These are phyloP conservation scores for Globisporangium middletonii DNA, from an alignment of 352 stramenopile species.

Conservation along the genomic window DNA sequence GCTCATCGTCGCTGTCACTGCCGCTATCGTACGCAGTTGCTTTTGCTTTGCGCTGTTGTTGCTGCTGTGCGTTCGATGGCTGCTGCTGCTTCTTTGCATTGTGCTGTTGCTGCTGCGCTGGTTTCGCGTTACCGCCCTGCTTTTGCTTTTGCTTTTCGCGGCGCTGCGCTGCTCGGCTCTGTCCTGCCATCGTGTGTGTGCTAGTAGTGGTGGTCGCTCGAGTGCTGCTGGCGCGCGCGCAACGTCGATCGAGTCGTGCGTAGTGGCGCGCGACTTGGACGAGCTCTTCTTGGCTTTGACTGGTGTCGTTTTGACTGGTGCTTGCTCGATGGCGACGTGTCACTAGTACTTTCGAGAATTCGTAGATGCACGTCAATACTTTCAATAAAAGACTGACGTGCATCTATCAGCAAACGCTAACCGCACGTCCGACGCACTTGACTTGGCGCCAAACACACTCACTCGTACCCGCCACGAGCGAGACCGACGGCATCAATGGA, in stretches of 20 bases:
- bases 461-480: not conserved
- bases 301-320: slow-evolving; percentile 11
- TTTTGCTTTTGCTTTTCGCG: slow-evolving; percentile 35
- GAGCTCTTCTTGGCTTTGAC: slow-evolving; percentile 1
- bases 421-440: not conserved
- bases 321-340: not conserved
- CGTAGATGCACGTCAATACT: not conserved
- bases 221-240: not conserved
- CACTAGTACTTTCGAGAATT: not conserved
- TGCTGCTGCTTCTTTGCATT: slow-evolving; percentile 1
- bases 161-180: slow-evolving; percentile 33
- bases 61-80: not conserved
- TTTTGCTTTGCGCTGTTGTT: not conserved
- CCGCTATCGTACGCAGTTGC: slow-evolving; percentile 25
- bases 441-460: not conserved
- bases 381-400: not conserved
- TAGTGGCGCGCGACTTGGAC: not conserved
- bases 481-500: slow-evolving; percentile 4
- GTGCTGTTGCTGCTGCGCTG: slow-evolving; percentile 1
- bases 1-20: slow-evolving; percentile 31
- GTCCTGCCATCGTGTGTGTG: slow-evolving; percentile 22
- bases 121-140: not conserved
- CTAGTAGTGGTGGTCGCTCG: not conserved
- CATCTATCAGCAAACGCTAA: not conserved
- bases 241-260: not conserved